Evolutionary conservation across 306 rosid species (phyloP).

Genomic region (Urtica urens): DNA sequence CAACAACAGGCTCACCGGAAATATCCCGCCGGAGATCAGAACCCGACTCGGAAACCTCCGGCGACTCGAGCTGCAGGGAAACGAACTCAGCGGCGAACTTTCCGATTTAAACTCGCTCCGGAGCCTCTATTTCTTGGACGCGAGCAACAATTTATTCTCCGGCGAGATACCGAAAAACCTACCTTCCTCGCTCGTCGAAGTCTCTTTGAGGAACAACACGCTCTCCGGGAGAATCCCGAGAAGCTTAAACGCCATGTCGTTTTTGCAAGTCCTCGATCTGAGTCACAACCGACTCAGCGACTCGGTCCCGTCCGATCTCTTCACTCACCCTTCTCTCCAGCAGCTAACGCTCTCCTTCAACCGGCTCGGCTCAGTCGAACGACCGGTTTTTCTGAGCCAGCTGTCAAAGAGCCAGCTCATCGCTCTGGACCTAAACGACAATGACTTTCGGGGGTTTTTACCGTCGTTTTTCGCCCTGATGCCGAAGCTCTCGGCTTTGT

Average conservation of each 20-base stretch:
- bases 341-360: slow-evolving; percentile 67
- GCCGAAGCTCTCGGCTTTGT: slow-evolving; percentile 68
- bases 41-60: slow-evolving; percentile 24
- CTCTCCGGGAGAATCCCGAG: slow-evolving; percentile 25
- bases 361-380: slow-evolving; percentile 32
- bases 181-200: slow-evolving; percentile 45
- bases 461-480: slow-evolving; percentile 46
- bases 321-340: slow-evolving; percentile 51
- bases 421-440: slow-evolving; percentile 66
- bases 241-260: slow-evolving; percentile 15
- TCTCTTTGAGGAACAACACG: slow-evolving; percentile 56
- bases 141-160: slow-evolving; percentile 36
- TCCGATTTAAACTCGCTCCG: slow-evolving; percentile 32
- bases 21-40: slow-evolving; percentile 28
- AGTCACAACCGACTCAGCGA: slow-evolving; percentile 46
- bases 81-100: slow-evolving; percentile 39
- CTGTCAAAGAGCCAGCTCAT: slow-evolving; percentile 31
- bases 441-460: slow-evolving; percentile 37
- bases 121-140: slow-evolving; percentile 41
- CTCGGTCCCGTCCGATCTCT: slow-evolving; percentile 36
- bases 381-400: slow-evolving; percentile 2
- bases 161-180: slow-evolving; percentile 33
- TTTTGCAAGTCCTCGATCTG: slow-evolving; percentile 53
- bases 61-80: slow-evolving; percentile 52
- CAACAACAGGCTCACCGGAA: slow-evolving; percentile 45